Evolutionary conservation across 345 rosid species (phyloP), one percentile per base, ranked within the genome.

Genomic region (Raphanus raphanistrum): DNA sequence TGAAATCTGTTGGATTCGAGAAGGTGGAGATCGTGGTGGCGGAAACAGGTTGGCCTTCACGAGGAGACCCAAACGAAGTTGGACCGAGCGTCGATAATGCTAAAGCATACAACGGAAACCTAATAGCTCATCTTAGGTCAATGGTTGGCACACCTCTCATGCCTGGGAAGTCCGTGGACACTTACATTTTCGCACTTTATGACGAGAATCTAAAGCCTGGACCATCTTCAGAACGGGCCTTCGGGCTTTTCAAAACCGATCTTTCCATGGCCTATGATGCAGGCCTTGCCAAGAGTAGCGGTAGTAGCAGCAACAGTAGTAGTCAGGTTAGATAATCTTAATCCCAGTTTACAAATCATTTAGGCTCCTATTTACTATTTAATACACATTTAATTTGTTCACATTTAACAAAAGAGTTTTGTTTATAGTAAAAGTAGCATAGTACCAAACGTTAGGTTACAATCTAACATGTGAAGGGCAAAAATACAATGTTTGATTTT

Each of bases 11-110:
- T 79, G 97, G 96, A 21, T 95, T 91, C 73, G 83, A 83, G 75
- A 90, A 88, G 25, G 81, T 90, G 2, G 97, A 92, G 78, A 89
- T 95, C 21, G 32, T 90, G 82, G 94, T 92, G 32, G 97, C 98
- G 2, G 99, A 95, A 83, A 95, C 99, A 0, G 99, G 98, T 0
- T 95, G 99, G 99, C 88, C 99, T 2, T 88, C 88, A 70, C 36
- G 70, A 0, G 99, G 99, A 1, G 98, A 91, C 64, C 35, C 84
- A 38, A 89, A 81, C 66, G 99, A 95, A 81, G 92, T 80, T 17
- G 99, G 98, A 5, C 73, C 97, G 0, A 77, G 92, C 55, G 67
- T 90, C 5, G 99, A 91, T 79, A 95, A 92, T 76, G 99, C 99
- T 3, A 90, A 82, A 86, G 96, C 94, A 45, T 95, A 88, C 75